These are phyloP conservation scores for Eimeria brunetti DNA, from an alignment of 169 alveolate genomes.

Conservation along the genomic window DNA sequence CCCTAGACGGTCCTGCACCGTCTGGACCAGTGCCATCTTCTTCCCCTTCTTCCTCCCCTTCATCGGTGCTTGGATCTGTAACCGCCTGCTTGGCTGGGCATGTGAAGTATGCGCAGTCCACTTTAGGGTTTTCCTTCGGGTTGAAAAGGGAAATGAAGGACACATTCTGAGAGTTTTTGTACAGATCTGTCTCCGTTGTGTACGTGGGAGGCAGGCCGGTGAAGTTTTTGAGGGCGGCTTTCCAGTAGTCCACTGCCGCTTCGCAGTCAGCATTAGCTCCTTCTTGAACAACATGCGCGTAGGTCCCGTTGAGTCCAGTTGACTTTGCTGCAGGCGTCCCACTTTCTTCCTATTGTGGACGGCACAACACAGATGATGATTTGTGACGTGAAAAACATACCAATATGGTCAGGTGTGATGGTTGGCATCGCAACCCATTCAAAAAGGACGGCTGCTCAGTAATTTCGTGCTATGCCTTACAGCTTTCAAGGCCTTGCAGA, in stretches of 20 bases:
- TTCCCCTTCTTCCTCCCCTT: no score
- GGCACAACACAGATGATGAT: no score
- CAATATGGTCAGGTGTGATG: no score
- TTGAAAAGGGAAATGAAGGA: not conserved
- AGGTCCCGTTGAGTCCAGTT: not conserved
- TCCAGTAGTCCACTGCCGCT: not conserved
- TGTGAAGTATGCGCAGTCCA: conserved; percentile 9
- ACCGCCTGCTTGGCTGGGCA: not conserved
- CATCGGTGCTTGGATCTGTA: not conserved
- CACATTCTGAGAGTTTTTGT: not conserved
- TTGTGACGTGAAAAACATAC: no score
- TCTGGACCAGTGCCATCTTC: no score
- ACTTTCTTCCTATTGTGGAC: no score
- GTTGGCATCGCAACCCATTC: no score
- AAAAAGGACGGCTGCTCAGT: no score
- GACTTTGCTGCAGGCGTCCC: not conserved
- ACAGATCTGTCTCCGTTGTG: not conserved
- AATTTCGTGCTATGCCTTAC: no score
- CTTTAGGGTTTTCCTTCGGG: not conserved
- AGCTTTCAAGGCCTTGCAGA: no score
- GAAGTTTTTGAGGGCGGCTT: not conserved
- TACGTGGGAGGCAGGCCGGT: not conserved
- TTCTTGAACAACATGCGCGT: not conserved
- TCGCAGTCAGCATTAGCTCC: not conserved
- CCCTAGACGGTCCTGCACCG: no score